These are phyloP conservation scores for Solanum appendiculatum DNA, from an alignment of 257 asterid genomes.

Conservation along the genomic window DNA sequence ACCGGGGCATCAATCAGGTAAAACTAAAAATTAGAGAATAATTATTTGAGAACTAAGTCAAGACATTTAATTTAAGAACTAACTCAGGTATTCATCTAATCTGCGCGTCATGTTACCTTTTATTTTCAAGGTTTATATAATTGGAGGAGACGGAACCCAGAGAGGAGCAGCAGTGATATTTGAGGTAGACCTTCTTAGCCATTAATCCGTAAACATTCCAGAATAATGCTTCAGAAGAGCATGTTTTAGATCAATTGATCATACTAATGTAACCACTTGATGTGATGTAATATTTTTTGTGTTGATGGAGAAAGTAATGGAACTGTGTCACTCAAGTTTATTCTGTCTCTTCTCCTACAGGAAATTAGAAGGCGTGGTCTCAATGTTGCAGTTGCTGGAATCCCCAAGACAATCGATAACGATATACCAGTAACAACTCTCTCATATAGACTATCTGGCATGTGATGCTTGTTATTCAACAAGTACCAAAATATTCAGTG, in stretches of 20 bases:
- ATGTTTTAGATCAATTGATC: background rate
- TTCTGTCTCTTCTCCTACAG: conserved; percentile 20
- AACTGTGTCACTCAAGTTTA: background rate
- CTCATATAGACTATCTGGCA: background rate
- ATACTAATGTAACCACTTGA: background rate
- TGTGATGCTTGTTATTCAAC: background rate
- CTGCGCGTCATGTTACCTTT: background rate
- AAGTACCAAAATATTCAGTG: background rate
- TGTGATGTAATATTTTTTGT: background rate
- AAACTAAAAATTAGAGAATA: background rate
- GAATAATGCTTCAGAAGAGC: background rate
- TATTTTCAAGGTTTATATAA: conserved; percentile 59
- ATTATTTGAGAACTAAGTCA: background rate
- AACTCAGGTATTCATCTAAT: background rate
- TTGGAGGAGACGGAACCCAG: conserved; percentile 96
- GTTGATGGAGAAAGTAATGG: background rate
- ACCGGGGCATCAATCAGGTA: conserved; percentile 91
- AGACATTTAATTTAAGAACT: background rate
- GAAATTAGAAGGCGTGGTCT: conserved; percentile 82
- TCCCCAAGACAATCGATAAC: conserved; percentile 85
- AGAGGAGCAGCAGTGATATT: conserved; percentile 83
- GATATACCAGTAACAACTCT: conserved; percentile 65
- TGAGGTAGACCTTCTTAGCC: conserved; percentile 43
- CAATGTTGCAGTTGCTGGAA: conserved; percentile 73
- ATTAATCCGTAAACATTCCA: background rate